Evolutionary conservation across 2,329 filamentous ascomycete species (phyloP).

Genomic region (Pseudocercospora cruenta): DNA sequence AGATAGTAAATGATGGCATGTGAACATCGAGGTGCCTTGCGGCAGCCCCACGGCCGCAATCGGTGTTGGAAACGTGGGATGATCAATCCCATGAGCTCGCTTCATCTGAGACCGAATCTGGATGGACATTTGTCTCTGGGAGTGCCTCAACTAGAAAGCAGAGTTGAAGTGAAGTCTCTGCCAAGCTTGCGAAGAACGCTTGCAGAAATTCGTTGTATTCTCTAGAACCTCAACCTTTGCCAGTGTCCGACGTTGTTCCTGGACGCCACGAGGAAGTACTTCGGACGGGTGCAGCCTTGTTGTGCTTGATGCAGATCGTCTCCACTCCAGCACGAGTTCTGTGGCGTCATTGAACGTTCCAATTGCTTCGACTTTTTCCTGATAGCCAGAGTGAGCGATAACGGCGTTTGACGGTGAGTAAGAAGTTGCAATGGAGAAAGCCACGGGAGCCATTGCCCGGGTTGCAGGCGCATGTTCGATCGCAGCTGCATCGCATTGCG

Average conservation of each 20-base stretch:
- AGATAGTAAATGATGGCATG: neutral
- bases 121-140: neutral
- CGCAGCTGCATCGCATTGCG: neutral
- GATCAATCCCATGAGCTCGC: neutral
- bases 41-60: slow-evolving; percentile 1
- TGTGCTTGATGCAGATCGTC: slow-evolving; percentile 2
- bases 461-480: neutral
- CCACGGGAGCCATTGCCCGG: neutral
- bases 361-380: neutral
- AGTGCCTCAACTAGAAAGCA: neutral
- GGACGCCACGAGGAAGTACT: neutral
- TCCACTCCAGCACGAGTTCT: neutral
- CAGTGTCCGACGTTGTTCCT: neutral
- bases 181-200: neutral
- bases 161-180: neutral
- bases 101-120: neutral
- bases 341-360: slow-evolving; percentile 1
- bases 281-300: neutral
- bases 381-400: neutral
- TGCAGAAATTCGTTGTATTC: neutral
- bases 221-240: neutral
- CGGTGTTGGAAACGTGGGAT: slow-evolving; percentile 8
- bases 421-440: neutral
- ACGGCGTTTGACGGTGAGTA: slow-evolving; percentile 2
- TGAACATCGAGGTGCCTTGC: neutral